These are phyloP conservation scores for Boletus sp. DNA, from an alignment of 768 basidiomycete species.

Conservation along the genomic window DNA sequence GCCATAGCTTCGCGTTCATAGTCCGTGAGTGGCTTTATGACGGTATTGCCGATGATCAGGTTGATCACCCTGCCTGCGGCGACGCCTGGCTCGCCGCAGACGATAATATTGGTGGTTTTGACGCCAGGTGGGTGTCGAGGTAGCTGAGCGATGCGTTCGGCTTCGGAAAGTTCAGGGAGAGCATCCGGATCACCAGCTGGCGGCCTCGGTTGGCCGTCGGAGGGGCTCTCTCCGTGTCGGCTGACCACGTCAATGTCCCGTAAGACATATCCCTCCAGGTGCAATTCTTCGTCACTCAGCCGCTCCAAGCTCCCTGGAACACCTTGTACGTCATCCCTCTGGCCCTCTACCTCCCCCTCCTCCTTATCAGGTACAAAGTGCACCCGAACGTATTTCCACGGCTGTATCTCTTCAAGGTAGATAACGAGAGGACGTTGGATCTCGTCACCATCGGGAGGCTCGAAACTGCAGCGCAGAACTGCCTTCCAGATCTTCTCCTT, in stretches of 20 bases:
- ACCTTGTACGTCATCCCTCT: background rate
- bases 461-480: slow-evolving; percentile 25
- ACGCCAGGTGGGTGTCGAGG: slow-evolving; percentile 18
- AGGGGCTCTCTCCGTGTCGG: background rate
- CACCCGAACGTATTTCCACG: slow-evolving; percentile 12
- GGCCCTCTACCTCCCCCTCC: background rate
- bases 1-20: slow-evolving; percentile 35
- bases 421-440: slow-evolving; percentile 22
- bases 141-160: slow-evolving; percentile 17
- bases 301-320: slow-evolving; percentile 22
- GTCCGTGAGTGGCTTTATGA: slow-evolving; percentile 23
- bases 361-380: slow-evolving; percentile 7
- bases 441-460: slow-evolving; percentile 5
- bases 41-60: slow-evolving; percentile 15
- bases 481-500: slow-evolving; percentile 18
- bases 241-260: slow-evolving; percentile 11
- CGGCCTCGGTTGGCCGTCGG: background rate
- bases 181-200: slow-evolving; percentile 2
- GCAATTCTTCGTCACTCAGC: slow-evolving; percentile 10
- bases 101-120: slow-evolving; percentile 36
- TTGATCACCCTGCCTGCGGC: slow-evolving; percentile 29
- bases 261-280: slow-evolving; percentile 12
- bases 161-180: slow-evolving; percentile 11
- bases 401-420: slow-evolving; percentile 19
- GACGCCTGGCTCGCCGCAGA: slow-evolving; percentile 44